Conservation (phyloP, 169 alveolate species). For the Theileria sp. region DNA sequence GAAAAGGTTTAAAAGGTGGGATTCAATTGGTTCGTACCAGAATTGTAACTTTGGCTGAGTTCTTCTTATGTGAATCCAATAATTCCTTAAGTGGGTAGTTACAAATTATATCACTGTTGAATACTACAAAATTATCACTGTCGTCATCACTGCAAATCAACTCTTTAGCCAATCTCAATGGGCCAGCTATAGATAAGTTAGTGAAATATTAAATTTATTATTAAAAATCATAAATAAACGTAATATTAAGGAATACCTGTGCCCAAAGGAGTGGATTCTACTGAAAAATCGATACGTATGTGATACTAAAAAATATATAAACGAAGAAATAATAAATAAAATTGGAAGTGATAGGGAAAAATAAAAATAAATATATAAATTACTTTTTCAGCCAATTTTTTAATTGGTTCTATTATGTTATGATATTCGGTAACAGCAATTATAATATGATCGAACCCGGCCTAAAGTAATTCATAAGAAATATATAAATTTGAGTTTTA, state of each 20-base stretch:
- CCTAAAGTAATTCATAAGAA: slow-evolving; percentile 41
- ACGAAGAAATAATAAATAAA: not conserved
- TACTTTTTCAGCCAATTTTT: slow-evolving; percentile 76
- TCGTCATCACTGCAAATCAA: slow-evolving; percentile 76
- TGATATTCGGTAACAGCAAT: slow-evolving; percentile 88
- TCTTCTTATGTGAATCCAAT: slow-evolving; percentile 88
- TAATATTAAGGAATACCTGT: slow-evolving; percentile 78
- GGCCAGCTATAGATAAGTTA: slow-evolving; percentile 78
- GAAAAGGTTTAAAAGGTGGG: slow-evolving; percentile 2
- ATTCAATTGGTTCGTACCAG: slow-evolving; percentile 49
- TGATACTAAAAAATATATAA: slow-evolving; percentile 69
- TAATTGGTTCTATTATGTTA: slow-evolving; percentile 75
- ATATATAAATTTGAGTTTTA: not conserved
- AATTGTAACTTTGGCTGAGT: slow-evolving; percentile 87
- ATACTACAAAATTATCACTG: slow-evolving; percentile 89
- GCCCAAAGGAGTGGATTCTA: slow-evolving; percentile 96
- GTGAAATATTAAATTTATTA: slow-evolving; percentile 21
- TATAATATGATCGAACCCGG: slow-evolving; percentile 84
- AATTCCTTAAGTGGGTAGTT: slow-evolving; percentile 92
- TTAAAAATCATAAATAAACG: no score
- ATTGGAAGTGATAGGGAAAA: not conserved
- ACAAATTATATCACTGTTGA: slow-evolving; percentile 95
- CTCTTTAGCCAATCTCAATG: slow-evolving; percentile 85
- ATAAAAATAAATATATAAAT: not conserved
- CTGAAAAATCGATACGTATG: slow-evolving; percentile 87